Evolutionary conservation across 768 basidiomycete species (phyloP).

Genomic region (Amanita fuliginea): DNA sequence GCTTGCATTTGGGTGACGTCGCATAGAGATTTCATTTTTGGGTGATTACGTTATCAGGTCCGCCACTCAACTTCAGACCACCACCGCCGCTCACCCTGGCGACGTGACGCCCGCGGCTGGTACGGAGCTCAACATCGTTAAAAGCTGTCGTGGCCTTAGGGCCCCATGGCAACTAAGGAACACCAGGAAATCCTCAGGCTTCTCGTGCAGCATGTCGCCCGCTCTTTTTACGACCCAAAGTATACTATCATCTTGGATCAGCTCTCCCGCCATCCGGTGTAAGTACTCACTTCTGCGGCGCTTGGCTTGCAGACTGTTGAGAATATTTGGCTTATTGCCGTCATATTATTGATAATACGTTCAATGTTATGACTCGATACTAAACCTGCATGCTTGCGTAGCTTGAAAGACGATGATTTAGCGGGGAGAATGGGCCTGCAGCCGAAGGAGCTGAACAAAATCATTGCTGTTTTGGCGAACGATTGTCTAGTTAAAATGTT

Average conservation of each 20-base stretch:
- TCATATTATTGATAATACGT: slow-evolving; percentile 11
- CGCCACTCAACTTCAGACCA: slow-evolving; percentile 3
- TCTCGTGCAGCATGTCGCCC: slow-evolving; percentile 87
- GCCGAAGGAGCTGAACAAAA: slow-evolving; percentile 82
- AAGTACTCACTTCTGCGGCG: slow-evolving; percentile 37
- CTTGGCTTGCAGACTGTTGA: slow-evolving; percentile 10
- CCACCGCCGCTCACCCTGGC: neutral
- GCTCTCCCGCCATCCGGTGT: slow-evolving; percentile 89
- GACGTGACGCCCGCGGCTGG: slow-evolving; percentile 1
- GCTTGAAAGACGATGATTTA: slow-evolving; percentile 89
- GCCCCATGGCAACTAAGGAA: slow-evolving; percentile 56
- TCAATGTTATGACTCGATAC: slow-evolving; percentile 8
- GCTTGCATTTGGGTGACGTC: too few relatives aligned
- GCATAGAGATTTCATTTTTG: neutral
- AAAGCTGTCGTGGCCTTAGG: slow-evolving; percentile 6
- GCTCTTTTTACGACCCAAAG: slow-evolving; percentile 92
- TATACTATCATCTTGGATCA: slow-evolving; percentile 91
- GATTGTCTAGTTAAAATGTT: slow-evolving; percentile 74
- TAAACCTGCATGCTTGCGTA: slow-evolving; percentile 23
- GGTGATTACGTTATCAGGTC: neutral
- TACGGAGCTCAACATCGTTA: neutral
- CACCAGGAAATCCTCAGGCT: slow-evolving; percentile 74
- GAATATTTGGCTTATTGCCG: slow-evolving; percentile 12
- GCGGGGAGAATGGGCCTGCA: slow-evolving; percentile 86
- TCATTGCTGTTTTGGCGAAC: slow-evolving; percentile 72